These are phyloP conservation scores for Alternaria sp. DNA, from an alignment of 2,329 filamentous ascomycete species.

Conservation along the genomic window DNA sequence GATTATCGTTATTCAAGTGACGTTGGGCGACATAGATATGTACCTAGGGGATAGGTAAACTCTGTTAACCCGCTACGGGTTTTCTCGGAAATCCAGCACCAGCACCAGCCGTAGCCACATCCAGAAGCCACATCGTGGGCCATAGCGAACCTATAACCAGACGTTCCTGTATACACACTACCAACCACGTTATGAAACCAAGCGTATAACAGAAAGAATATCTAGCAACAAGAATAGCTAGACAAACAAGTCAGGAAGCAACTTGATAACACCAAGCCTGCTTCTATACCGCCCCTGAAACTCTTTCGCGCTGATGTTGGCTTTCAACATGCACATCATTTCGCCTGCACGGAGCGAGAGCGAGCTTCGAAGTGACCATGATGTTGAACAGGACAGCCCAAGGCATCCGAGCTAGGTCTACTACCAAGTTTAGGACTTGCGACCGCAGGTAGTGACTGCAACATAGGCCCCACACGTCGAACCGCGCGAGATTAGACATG, in stretches of 20 bases:
- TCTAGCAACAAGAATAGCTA: not conserved
- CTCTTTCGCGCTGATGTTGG: too few species aligned
- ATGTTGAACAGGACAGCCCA: too few species aligned
- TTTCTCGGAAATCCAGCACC: not conserved
- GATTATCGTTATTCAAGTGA: not conserved
- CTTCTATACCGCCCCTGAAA: too few species aligned
- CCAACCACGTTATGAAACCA: not conserved
- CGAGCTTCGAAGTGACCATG: too few species aligned
- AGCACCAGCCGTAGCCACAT: not conserved
- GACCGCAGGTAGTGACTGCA: too few species aligned
- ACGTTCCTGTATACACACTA: not conserved
- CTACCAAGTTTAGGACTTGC: too few species aligned
- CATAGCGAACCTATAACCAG: not conserved
- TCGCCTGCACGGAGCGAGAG: too few species aligned
- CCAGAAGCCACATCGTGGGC: not conserved
- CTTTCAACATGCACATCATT: too few species aligned
- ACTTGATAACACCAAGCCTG: not conserved
- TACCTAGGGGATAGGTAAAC: too few species aligned
- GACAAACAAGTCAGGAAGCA: not conserved
- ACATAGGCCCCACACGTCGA: too few species aligned
- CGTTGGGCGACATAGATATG: not conserved
- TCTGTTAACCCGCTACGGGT: not conserved
- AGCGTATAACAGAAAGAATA: not conserved
- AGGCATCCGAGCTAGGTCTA: too few species aligned
- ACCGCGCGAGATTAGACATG: too few species aligned